Evolutionary conservation across 2,329 filamentous ascomycete genomes (phyloP).

Genomic region (Scolecobasidium constrictum): DNA sequence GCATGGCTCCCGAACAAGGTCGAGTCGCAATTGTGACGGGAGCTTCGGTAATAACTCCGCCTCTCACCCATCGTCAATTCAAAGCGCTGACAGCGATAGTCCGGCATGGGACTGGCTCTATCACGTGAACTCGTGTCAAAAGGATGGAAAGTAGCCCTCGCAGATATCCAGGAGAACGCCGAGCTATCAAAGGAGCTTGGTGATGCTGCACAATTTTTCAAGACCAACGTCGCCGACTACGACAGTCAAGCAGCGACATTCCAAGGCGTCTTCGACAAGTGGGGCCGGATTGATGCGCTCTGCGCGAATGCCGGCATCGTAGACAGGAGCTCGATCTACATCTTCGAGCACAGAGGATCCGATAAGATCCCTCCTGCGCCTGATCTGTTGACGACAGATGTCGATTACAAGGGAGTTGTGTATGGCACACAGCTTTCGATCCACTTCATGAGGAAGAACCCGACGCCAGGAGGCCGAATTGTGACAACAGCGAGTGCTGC

Average conservation of each 20-base stretch:
- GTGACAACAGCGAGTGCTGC: constrained; percentile 34
- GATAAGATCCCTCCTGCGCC: constrained; percentile 31
- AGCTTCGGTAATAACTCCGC: constrained; percentile 9
- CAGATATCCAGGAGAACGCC: constrained; percentile 18
- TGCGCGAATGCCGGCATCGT: constrained; percentile 42
- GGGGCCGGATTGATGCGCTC: constrained; percentile 37
- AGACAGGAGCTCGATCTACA: constrained; percentile 35
- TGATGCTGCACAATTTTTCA: constrained; percentile 26
- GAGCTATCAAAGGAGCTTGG: constrained; percentile 18
- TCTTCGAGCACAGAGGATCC: constrained; percentile 23
- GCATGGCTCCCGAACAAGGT: background rate
- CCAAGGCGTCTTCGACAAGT: constrained; percentile 29
- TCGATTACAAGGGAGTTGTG: constrained; percentile 41
- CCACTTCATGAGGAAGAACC: constrained; percentile 44
- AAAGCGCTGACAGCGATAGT: constrained; percentile 1
- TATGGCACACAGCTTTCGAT: constrained; percentile 39
- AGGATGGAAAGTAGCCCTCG: constrained; percentile 20
- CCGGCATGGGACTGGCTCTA: constrained; percentile 19
- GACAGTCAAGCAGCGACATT: constrained; percentile 34
- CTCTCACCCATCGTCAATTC: constrained; percentile 7
- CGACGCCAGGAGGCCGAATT: constrained; percentile 31
- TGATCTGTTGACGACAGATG: constrained; percentile 34
- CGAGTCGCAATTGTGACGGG: constrained; percentile 20
- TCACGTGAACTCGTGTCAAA: constrained; percentile 14
- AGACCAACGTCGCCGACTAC: constrained; percentile 37